Conservation (phyloP, 192 early-diverging fungal genomes). For the Coemansia sp. region DNA sequence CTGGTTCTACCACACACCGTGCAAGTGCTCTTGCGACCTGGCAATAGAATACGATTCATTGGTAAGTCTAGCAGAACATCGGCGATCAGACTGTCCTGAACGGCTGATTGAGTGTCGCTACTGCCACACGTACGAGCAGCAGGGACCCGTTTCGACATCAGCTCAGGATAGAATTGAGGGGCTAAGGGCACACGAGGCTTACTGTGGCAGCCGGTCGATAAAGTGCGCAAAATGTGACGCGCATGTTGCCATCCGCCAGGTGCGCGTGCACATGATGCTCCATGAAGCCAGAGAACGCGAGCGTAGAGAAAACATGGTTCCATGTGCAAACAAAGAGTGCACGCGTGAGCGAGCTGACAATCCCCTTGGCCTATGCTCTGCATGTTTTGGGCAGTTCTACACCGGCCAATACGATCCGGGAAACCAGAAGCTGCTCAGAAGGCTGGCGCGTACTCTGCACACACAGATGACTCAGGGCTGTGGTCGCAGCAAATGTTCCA, state of each 20-base stretch:
- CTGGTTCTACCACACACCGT: constrained; percentile 58
- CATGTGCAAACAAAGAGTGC: constrained; percentile 78
- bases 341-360: constrained; percentile 56
- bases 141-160: constrained; percentile 55
- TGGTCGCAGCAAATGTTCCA: constrained; percentile 63
- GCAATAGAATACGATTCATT: constrained; percentile 30
- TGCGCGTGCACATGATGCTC: constrained; percentile 67
- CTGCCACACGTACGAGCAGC: constrained; percentile 70
- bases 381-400: constrained; percentile 85
- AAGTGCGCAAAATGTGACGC: constrained; percentile 72
- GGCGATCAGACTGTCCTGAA: constrained; percentile 64
- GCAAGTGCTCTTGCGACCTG: constrained; percentile 61
- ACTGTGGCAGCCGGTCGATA: constrained; percentile 84
- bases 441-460: constrained; percentile 69
- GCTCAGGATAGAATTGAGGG: constrained; percentile 65
- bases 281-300: constrained; percentile 56
- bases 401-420: constrained; percentile 70
- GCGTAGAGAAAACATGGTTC: constrained; percentile 59
- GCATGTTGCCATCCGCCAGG: constrained; percentile 75
- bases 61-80: constrained; percentile 63
- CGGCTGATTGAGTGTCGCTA: constrained; percentile 79
- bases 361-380: constrained; percentile 62
- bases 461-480: constrained; percentile 79
- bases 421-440: constrained; percentile 68
- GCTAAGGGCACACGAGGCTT: constrained; percentile 72